These are phyloP conservation scores for Naganishia cerealis DNA, from an alignment of 1,284 basidiomycete genomes.

Conservation along the genomic window DNA sequence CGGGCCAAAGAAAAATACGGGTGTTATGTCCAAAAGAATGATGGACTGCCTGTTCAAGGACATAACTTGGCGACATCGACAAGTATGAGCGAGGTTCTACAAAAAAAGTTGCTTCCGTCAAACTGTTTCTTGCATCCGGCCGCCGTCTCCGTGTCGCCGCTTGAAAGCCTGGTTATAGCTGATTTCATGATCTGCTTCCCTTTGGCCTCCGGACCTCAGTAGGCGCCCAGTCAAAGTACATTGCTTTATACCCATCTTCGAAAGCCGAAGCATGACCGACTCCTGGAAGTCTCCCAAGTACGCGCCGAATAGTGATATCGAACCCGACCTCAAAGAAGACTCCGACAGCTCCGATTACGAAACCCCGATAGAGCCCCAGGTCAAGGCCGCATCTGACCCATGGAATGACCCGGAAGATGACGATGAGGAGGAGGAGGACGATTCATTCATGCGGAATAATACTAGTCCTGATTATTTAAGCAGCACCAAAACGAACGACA, in stretches of 20 bases:
- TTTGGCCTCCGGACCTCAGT: not conserved
- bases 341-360: conserved; percentile 1
- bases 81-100: not conserved
- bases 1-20: too few relatives aligned
- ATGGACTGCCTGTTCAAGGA: too few relatives aligned
- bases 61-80: too few relatives aligned
- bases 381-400: conserved; percentile 1
- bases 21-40: too few relatives aligned
- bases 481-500: not conserved
- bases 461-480: conserved; percentile 10
- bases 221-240: not conserved
- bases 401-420: conserved; percentile 24
- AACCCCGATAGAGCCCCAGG: not conserved
- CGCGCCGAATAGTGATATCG: conserved; percentile 21
- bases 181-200: not conserved
- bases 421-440: conserved; percentile 17
- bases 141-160: not conserved
- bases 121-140: not conserved
- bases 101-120: conserved; percentile 19
- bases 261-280: conserved; percentile 5
- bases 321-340: not conserved
- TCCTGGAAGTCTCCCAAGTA: conserved; percentile 11
- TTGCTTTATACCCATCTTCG: not conserved
- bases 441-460: not conserved
- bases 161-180: not conserved